Evolutionary conservation across 352 stramenopile species (phyloP), one percentile per base, ranked within the genome.

Genomic region (Globisporangium takayamanum): DNA sequence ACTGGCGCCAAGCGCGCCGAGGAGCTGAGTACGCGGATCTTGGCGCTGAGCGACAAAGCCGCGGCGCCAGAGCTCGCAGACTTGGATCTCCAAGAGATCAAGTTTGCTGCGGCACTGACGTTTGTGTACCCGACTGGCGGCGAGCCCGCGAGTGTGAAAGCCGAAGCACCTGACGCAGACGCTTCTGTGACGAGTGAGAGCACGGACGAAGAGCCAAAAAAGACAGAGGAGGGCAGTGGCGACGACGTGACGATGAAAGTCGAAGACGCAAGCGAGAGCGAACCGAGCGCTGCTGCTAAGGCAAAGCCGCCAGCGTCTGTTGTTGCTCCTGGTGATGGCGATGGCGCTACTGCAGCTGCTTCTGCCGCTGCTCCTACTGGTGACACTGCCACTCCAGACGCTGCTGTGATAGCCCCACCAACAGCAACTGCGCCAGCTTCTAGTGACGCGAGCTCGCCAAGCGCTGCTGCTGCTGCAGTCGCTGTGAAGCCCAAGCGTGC

Each of bases 41-140:
- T 84, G 10, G 72, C 78, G 18, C 39, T 90, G 28, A 84, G 78
- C 26, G 83, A 90, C 33, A 88, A 79, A 50, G 79, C 70, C 12
- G 64, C 75, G 0, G 65, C 76, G 2, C 66, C 79, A 0, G 78
- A 91, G 60, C 64, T 91, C 1, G 76, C 80, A 0, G 76, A 89
- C 30, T 50, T 91, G n/a, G 83, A 92, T 60, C 58, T 94, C 37
- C 80, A 92, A 55, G 85, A 92, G 56, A 77, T 94, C 48, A 92
- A 92, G 68, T 92, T 85, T 45, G 76, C 87, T 39, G 63, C 75
- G 12, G 48, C 56, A 3, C 61, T 94, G 7, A 67, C 59, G 15
- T 88, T 80, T 68, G 82, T 90, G 3, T 72, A 91, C 60, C 68
- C 73, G 12, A 59, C 63, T 11, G 67, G 69, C 39, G 64, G 62